Evolutionary conservation across 352 stramenopile species (phyloP), one percentile per base, ranked within the genome.

Genomic region (Phytophthora sansomeana): DNA sequence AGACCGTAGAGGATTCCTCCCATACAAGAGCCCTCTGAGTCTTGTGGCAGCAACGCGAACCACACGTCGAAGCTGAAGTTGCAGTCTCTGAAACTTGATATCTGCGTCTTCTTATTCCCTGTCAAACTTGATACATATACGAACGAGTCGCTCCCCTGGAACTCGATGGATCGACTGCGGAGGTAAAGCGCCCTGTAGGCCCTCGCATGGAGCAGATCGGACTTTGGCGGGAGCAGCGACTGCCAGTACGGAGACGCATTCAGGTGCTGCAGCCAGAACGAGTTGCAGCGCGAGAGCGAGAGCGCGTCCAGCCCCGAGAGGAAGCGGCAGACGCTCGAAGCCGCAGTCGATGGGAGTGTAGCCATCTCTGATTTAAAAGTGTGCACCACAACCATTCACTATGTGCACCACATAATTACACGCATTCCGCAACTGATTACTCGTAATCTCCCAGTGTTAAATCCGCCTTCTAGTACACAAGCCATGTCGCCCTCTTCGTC

Each of bases 401-500:
- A 5, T 38, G 33, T 36, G 8, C 3, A 36, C 32, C 32, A 36
- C 32, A 36, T 13, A 36, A 36, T 36, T 5, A 13, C 32, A 36
- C 0, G 1, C 32, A 36, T 36, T 36, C 32, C 32, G 21, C 21
- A 24, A 24, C 21, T 24, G 21, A 24, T 24, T 24, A 24, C 1
- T 24, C 32, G 6, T 38, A 14, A 38, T 38, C 8, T 24, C 21
- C 4, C 38, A 47, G 41, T 28, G n/a, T 29, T 46, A 16, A 46
- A 28, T 46, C 14, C 35, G 14, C 35, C 35, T 17, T 2, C 14
- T 13, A 43, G 0, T 14, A 24, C 19, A 4, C 6, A 14, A 41
- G 10, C 8, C 33, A 78, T 78, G 71, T 41, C 75, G 62, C 69
- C 72, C 36, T 78, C 74, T 33, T 74, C 83, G 19, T 58, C 69